Base-by-base conservation (phyloP, 371 early-diverging fungal genomes). In the Sporodiniella umbellata region DNA sequence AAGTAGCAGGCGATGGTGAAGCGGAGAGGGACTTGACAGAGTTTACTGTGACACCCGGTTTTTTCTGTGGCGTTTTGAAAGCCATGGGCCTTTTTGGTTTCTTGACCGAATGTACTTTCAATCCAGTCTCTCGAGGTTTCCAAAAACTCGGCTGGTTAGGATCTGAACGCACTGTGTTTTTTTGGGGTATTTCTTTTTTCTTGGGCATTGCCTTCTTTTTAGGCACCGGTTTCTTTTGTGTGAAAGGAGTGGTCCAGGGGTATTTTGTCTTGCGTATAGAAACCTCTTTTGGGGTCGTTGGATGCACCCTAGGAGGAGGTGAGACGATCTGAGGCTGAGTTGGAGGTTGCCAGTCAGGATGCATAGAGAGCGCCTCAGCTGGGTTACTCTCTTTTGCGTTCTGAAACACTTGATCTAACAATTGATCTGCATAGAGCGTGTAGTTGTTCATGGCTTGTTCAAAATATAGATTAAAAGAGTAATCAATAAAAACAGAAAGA, bases 81-180 rank as follows among this genome's bases (percentile, higher is more conserved):
- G 60, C 55, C 60, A 60, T 60, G 4, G 54, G 60, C 6, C 60
- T 39, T 11, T 48, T 49, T 18, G 49, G 39, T 17, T 54, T 50
- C 7, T 19, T 51, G 12, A 23, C 25, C 4, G 60, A 59, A 17
- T 49, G 37, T 1, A 15, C 60, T 18, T 54, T 60, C 3, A 37
- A 22, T 28, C 45, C 42, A 2, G 42, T 48, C 18, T 60, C 51
- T 42, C 60, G 45, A 11, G 60, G 60, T 37, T 45, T 54, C 60
- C 60, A 60, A 23, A 60, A 60, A 3, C 45, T 45, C 8, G 58
- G 52, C 25, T 44, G n/a, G n/a, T n/a, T n/a, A n/a, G n/a, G n/a
- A n/a, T n/a, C n/a, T n/a, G n/a, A n/a, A n/a, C n/a, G n/a, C 17
- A 4, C 33, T 22, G 6, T 33, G 33, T 0, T 14, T 38, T 24